Percentiles rank a stretch among this genome's conserved stretches.
phyloP scores from a whole-genome alignment of 2,329 filamentous ascomycete genomes.

The Scedosporium aurantiacum region DNA sequence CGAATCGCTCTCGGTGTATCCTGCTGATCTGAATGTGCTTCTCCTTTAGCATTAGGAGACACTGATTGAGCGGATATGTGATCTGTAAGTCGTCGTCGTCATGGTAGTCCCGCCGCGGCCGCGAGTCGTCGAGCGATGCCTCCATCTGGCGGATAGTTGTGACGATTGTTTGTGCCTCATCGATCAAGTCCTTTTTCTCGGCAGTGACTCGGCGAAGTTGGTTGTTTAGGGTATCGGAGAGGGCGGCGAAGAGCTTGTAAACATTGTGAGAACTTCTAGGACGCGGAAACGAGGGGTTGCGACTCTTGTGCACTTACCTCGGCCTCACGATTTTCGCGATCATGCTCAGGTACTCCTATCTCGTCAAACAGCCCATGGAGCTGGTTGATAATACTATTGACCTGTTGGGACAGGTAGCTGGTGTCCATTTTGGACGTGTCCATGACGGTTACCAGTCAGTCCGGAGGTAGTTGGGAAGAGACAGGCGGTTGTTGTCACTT shows the following conservation, averaged over 20 bases:
- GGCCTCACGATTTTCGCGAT: conserved; percentile 78
- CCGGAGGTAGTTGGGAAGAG: not conserved
- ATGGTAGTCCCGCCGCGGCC: conserved; percentile 51
- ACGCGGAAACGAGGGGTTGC: not conserved
- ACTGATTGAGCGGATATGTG: conserved; percentile 72
- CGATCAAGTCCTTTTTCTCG: conserved; percentile 84
- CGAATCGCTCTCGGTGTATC: conserved; percentile 81
- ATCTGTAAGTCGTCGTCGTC: conserved; percentile 61
- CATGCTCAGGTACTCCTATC: conserved; percentile 88
- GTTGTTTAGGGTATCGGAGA: conserved; percentile 84
- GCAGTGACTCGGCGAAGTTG: conserved; percentile 75
- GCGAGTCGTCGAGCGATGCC: conserved; percentile 68
- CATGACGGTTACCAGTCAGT: not conserved
- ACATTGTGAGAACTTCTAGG: not conserved
- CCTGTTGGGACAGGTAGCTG: conserved; percentile 86
- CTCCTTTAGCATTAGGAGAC: conserved; percentile 71
- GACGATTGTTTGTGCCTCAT: conserved; percentile 78
- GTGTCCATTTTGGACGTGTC: conserved; percentile 57
- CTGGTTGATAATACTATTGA: conserved; percentile 86
- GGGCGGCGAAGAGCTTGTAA: conserved; percentile 70
- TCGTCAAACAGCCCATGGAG: conserved; percentile 94
- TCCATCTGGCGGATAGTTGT: conserved; percentile 90
- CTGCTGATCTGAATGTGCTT: conserved; percentile 72
- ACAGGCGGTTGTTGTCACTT: not conserved
- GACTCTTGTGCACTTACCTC: conserved; percentile 50